Conservation (phyloP, 1,284 basidiomycete genomes). For the Polyporus tsugae region DNA sequence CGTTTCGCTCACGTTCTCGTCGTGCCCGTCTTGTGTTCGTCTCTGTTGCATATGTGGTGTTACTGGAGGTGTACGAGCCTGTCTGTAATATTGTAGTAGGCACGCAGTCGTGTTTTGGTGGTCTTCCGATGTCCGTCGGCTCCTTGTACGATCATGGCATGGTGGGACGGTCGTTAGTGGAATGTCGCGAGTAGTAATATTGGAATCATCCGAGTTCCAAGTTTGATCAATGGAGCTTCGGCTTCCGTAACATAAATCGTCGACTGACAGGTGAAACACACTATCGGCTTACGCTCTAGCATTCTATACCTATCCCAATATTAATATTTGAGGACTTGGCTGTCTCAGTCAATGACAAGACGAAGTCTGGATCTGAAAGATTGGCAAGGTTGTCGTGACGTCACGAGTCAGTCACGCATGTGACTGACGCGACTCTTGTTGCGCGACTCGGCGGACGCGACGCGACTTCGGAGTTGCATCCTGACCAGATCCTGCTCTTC, state of each 20-base stretch:
- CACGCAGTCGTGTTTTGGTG: not conserved
- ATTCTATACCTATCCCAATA: too few relatives aligned
- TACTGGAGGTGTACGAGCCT: not conserved
- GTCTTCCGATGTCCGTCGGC: not conserved
- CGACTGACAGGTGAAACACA: too few relatives aligned
- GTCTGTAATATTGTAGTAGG: not conserved
- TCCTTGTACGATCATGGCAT: slow-evolving; percentile 1
- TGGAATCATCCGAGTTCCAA: not conserved
- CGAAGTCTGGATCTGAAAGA: too few relatives aligned
- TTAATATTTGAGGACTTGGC: too few relatives aligned
- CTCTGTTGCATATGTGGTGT: not conserved
- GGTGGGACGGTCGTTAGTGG: not conserved
- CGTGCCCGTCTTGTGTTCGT: not conserved
- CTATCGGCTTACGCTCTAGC: too few relatives aligned
- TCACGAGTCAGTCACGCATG: not conserved
- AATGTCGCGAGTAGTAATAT: slow-evolving; percentile 1
- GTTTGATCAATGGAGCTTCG: too few relatives aligned
- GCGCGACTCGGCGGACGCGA: too few relatives aligned
- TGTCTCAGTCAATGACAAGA: too few relatives aligned
- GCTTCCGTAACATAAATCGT: too few relatives aligned
- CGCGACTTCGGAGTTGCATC: not conserved
- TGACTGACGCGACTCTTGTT: not conserved
- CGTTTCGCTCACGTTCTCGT: not conserved
- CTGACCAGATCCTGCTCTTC: not conserved
- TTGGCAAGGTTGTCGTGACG: not conserved